Base-by-base conservation (phyloP, 345 rosid genomes). In the Bruguiera parviflora region DNA sequence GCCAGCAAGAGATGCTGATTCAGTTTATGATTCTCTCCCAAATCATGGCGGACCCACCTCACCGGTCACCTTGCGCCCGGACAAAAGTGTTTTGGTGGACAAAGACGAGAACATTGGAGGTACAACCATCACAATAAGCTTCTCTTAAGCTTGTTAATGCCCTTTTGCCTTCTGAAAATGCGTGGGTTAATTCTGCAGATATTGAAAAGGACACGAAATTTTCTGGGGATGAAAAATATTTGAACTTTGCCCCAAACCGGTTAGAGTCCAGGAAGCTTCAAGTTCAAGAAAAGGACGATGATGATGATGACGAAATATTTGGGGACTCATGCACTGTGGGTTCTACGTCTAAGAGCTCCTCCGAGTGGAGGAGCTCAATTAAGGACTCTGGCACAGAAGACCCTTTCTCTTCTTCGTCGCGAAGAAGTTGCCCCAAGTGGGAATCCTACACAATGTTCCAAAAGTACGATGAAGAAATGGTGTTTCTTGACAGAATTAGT, bases 391-490 rank as follows among this genome's bases (percentile, higher is more conserved):
- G 79, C 20, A 85, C 86, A 0, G 98, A 96, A 28, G 99, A 95
- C 55, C 99, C 99, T 0, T 96, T 92, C 63, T 96, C 99, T 43
- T 83, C 97, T 61, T 96, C 99, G 0, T 92, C 99, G 0, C 74
- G 97, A 69, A 78, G 98, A 53, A 96, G 98, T 77, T 96, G 99
- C 65, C 96, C 91, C 19, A 96, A 88, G 31, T 96, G 99, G 98
- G 99, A 92, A 71, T 92, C 99, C 51, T 96, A 96, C 78, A 89
- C 99, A 0, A 87, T 96, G 21, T 96, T 92, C 72, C 97, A 96
- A 67, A 96, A 92, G 53, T 96, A 96, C 64, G 99, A 96, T 11
- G 99, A 96, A 67, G 98, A 96, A 73, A 96, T 96, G 99, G 81
- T 87, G 86, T 92, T 87, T 82, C 86, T 96, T 3, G 89, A 82